Evolutionary conservation across 2,329 filamentous ascomycete genomes (phyloP).

Genomic region (Diaporthe amygdali): DNA sequence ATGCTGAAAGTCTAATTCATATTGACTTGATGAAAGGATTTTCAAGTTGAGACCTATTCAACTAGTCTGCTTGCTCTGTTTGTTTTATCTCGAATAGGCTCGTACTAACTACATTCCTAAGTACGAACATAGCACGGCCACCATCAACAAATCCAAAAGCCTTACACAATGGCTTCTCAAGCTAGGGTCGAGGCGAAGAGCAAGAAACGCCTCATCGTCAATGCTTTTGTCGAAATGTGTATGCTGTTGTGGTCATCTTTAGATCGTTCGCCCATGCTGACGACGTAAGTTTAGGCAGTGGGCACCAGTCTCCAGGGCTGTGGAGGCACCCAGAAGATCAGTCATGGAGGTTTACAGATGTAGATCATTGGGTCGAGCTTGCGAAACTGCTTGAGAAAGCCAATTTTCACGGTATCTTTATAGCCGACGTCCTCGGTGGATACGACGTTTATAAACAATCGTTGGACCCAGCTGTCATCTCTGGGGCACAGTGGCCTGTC

Average conservation of each 20-base stretch:
- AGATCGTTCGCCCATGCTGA: neutral
- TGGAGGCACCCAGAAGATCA: constrained; percentile 69
- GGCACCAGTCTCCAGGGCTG: constrained; percentile 52
- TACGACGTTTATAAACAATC: constrained; percentile 74
- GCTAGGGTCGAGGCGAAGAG: neutral
- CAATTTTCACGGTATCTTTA: constrained; percentile 71
- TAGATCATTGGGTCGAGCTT: constrained; percentile 65
- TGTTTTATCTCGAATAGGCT: neutral
- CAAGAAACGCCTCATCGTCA: constrained; percentile 26
- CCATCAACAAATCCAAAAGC: no score
- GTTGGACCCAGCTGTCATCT: constrained; percentile 60
- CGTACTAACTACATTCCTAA: neutral
- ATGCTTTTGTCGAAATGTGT: constrained; percentile 31
- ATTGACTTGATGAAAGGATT: neutral
- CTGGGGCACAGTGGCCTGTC: constrained; percentile 74
- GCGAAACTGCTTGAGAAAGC: constrained; percentile 64
- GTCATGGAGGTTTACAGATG: constrained; percentile 64
- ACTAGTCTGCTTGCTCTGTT: neutral
- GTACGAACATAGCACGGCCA: neutral
- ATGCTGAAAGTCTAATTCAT: no score
- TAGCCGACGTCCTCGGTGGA: constrained; percentile 67
- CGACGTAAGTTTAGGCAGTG: constrained; percentile 35
- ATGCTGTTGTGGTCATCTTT: neutral
- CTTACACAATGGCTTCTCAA: neutral
- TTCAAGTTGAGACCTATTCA: neutral